phyloP scores from a whole-genome alignment of 2,329 filamentous ascomycete species.

The Fusarium siculi region DNA sequence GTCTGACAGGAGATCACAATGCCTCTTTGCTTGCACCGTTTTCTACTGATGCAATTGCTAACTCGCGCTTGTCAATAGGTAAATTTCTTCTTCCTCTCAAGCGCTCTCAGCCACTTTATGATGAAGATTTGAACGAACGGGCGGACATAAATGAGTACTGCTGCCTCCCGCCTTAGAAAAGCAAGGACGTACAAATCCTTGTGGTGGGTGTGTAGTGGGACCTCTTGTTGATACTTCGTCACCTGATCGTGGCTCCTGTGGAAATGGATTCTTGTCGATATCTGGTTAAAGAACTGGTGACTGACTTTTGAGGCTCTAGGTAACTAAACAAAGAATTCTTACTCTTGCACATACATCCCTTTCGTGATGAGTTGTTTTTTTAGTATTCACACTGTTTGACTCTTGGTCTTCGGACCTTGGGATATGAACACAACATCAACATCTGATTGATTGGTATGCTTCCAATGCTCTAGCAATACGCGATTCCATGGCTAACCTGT shows the following conservation, averaged over 20 bases:
- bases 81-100: slow-evolving; percentile 40
- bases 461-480: background rate
- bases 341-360: slow-evolving; percentile 31
- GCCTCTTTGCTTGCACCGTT: slow-evolving; percentile 27
- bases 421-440: slow-evolving; percentile 65
- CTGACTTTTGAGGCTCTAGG: slow-evolving; percentile 51
- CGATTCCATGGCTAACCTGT: slow-evolving; percentile 16
- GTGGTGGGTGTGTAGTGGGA: slow-evolving; percentile 61
- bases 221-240: slow-evolving; percentile 75
- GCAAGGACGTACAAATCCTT: slow-evolving; percentile 71
- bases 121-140: slow-evolving; percentile 76
- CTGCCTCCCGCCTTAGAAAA: slow-evolving; percentile 61
- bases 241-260: slow-evolving; percentile 63
- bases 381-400: slow-evolving; percentile 72
- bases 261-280: slow-evolving; percentile 44
- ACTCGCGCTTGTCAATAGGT: slow-evolving; percentile 56
- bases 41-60: slow-evolving; percentile 47
- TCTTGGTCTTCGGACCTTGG: slow-evolving; percentile 53
- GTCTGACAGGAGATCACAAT: slow-evolving; percentile 64
- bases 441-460: slow-evolving; percentile 63
- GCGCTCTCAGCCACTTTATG: slow-evolving; percentile 54
- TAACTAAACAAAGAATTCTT: slow-evolving; percentile 45
- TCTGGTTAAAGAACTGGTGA: slow-evolving; percentile 35
- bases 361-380: slow-evolving; percentile 60
- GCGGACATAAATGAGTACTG: slow-evolving; percentile 73